Evolutionary conservation across 371 early-diverging fungal genomes (phyloP), one percentile per base, ranked within the genome.

Genomic region (Apophysomyces elegans): DNA sequence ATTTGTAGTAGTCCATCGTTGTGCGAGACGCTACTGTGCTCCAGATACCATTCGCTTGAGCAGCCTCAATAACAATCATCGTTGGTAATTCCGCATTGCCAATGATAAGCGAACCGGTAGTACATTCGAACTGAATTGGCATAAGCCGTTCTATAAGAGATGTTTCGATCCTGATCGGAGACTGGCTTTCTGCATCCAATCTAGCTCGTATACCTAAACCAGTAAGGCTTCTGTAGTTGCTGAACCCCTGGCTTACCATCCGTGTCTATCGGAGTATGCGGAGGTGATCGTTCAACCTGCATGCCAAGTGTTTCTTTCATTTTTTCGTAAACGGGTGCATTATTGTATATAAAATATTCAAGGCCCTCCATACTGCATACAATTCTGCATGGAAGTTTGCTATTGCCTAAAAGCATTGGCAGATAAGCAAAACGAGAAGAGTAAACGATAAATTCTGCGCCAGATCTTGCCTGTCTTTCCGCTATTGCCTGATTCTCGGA

Each of bases 271-370:
- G 32, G 57, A 7, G 61, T 21, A 35, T 56, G 14, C 16, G 56
- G n/a, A 1, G 45, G 39, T 41, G 38, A 26, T 59, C 32, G 59
- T 13, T 59, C 46, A 38, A 47, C 6, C 13, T 64, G 56, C 59
- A 79, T 21, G n/a, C 86, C 84, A 16, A 93, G 72, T 3, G 88
- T 79, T n/a, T 77, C 66, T 59, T 85, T 82, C 57, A 93, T 70
- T 9, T 70, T 69, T 36, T 91, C 87, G 66, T 93, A 95, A 0
- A 90, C 92, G 7, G 91, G 87, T 43, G 86, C 79, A 58, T 93
- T 81, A 64, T 95, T 95, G 78, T 93, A 95, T 61, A 92, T 80
- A 70, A 94, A 93, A 83, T 88, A 91, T 67, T 95, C 95, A 7
- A 94, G 68, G 2, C 95, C 95, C 58, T 93, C 90, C 5, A 93